Base-by-base conservation (phyloP, 2,329 filamentous ascomycete species). In the Golovinomyces cichoracearum region DNA sequence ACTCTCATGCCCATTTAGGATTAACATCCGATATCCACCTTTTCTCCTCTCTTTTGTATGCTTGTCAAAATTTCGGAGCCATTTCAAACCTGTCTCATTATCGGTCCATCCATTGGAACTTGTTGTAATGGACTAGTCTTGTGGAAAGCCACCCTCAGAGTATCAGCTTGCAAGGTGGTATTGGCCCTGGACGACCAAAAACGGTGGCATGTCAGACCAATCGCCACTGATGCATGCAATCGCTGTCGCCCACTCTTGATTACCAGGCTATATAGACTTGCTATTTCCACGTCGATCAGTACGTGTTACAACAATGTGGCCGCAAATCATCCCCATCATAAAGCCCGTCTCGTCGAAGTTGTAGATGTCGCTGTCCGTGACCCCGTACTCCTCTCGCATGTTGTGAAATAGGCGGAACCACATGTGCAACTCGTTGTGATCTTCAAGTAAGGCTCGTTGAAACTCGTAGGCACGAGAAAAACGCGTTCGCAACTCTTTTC, bases 1-100 rank as follows among this genome's bases (percentile, higher is more conserved):
- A 25, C 46, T 25, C 64, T 49, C 50, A 56, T 66, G 53, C 45
- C 62, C 54, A 55, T 66, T 58, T 29, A 66, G 53, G 49, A 67
- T 57, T 4, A 67, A 54, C 4, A 66, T 55, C 23, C 56, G 52
- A 55, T 62, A 61, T 47, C 12, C 42, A 6, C 62, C 56, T 26
- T 54, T 54, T 49, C 33, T 52, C 27, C 51, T 52, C 21, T 27
- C 40, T 47, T 52, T 57, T 51, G 54, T 62, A 53, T 61, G 53
- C 48, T 54, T 51, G 50, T 63, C 54, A 54, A 65, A 64, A 55
- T 64, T 53, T 55, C 62, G 29, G 33, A 64, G 52, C 63, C 52
- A 66, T 21, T 52, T 45, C 42, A 65, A 50, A 26, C 58, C 57
- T 42, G 60, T 57, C 49, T 62, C 23, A 55, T 64, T 60, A 46